Conservation (phyloP, 2,329 filamentous ascomycete genomes). For the Pseudocercospora macadamiae region DNA sequence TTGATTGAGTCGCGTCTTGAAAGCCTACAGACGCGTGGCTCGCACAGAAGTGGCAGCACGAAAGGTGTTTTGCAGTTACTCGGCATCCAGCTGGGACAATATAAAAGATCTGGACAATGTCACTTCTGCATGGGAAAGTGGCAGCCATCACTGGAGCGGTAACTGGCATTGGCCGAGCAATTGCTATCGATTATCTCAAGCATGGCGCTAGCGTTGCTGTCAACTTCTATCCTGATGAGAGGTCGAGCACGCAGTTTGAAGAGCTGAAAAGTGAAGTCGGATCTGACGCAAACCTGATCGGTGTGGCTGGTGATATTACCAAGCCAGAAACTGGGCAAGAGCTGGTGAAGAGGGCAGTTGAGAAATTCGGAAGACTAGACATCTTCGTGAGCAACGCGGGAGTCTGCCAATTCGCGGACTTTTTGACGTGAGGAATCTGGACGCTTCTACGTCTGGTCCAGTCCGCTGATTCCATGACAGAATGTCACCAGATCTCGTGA, state of each 20-base stretch:
- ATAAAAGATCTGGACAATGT: slow-evolving; percentile 7
- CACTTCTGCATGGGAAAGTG: slow-evolving; percentile 70
- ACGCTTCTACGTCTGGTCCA: not conserved
- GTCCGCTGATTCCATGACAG: slow-evolving; percentile 40
- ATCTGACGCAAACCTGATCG: slow-evolving; percentile 55
- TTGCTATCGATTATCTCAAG: slow-evolving; percentile 74
- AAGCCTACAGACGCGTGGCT: not conserved
- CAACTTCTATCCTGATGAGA: slow-evolving; percentile 70
- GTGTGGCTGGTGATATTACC: slow-evolving; percentile 76
- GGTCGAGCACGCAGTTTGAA: slow-evolving; percentile 53
- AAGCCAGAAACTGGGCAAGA: slow-evolving; percentile 70
- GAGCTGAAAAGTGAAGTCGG: slow-evolving; percentile 50
- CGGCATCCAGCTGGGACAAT: too few relatives aligned
- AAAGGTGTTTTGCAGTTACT: too few relatives aligned
- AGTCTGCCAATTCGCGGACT: slow-evolving; percentile 85
- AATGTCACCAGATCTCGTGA: slow-evolving; percentile 70
- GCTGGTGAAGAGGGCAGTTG: slow-evolving; percentile 69
- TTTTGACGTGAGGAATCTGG: slow-evolving; percentile 62
- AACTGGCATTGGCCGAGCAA: slow-evolving; percentile 85
- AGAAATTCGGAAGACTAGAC: slow-evolving; percentile 58
- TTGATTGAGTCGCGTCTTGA: not conserved
- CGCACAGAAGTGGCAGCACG: too few relatives aligned
- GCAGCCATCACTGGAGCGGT: slow-evolving; percentile 86
- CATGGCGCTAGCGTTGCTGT: slow-evolving; percentile 80
- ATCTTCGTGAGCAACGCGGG: slow-evolving; percentile 89